Evolutionary conservation across 2,329 filamentous ascomycete genomes (phyloP).

Genomic region (Chaetomium globosum): DNA sequence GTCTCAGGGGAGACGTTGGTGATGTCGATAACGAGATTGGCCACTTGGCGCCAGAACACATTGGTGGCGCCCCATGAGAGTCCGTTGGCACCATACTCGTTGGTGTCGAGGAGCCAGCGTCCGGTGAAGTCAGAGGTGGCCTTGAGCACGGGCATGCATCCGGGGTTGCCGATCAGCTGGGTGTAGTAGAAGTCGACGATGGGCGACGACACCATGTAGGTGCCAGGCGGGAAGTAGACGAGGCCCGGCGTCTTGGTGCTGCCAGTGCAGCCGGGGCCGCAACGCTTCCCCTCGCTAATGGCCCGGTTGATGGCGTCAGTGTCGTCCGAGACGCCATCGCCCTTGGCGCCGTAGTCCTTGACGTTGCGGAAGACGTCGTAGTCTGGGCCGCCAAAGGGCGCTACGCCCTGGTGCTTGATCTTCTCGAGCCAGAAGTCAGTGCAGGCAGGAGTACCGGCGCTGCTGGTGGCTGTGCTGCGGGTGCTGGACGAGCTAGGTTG

Average conservation of each 20-base stretch:
- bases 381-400: slow-evolving; percentile 32
- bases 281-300: slow-evolving; percentile 35
- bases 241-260: slow-evolving; percentile 36
- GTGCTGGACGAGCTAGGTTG: not conserved
- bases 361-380: slow-evolving; percentile 39
- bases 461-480: slow-evolving; percentile 20
- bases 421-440: slow-evolving; percentile 37
- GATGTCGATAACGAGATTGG: slow-evolving; percentile 60
- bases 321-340: slow-evolving; percentile 37
- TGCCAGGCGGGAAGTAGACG: slow-evolving; percentile 52
- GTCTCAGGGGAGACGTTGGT: slow-evolving; percentile 51
- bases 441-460: slow-evolving; percentile 28
- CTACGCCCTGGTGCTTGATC: slow-evolving; percentile 37
- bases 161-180: slow-evolving; percentile 71
- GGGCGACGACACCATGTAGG: slow-evolving; percentile 68
- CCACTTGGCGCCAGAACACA: slow-evolving; percentile 61
- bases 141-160: slow-evolving; percentile 57
- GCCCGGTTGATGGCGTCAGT: slow-evolving; percentile 38
- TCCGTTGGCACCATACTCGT: slow-evolving; percentile 45
- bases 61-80: slow-evolving; percentile 58
- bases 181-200: slow-evolving; percentile 79
- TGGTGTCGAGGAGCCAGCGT: slow-evolving; percentile 51
- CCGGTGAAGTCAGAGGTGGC: slow-evolving; percentile 52
- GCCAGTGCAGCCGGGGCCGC: slow-evolving; percentile 36
- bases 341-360: slow-evolving; percentile 36